Conservation (phyloP, 23 red algal species). For the Gracilaria domingensis region DNA sequence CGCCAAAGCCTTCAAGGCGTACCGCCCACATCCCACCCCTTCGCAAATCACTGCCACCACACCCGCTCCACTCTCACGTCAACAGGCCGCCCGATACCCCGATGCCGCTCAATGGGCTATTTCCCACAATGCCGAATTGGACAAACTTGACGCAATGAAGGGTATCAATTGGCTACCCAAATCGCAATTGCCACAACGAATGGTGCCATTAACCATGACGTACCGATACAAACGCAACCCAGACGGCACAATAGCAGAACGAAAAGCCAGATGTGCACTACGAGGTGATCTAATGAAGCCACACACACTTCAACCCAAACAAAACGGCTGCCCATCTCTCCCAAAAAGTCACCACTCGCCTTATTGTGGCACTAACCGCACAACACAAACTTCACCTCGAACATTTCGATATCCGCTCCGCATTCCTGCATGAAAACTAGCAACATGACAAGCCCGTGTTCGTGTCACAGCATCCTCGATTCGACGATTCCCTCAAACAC, state of each 20-base stretch:
- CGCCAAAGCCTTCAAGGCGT: conserved; percentile 13
- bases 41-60: background rate
- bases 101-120: background rate
- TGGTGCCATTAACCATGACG: conserved; percentile 23
- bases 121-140: conserved; percentile 32
- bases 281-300: conserved; percentile 23
- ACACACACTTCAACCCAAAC: conserved; percentile 17
- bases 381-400: conserved; percentile 11
- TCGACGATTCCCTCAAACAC: conserved; percentile 20
- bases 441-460: conserved; percentile 3
- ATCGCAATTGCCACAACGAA: background rate
- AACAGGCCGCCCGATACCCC: conserved; percentile 14
- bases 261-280: conserved; percentile 22
- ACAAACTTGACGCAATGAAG: conserved; percentile 27
- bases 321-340: conserved; percentile 15
- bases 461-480: conserved; percentile 12
- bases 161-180: conserved; percentile 25
- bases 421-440: conserved; percentile 24
- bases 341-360: background rate
- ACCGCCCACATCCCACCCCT: background rate
- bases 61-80: background rate
- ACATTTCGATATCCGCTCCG: conserved; percentile 39
- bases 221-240: conserved; percentile 29
- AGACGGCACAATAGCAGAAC: background rate
- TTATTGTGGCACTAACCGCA: conserved; percentile 1